Evolutionary conservation across 202 grass and related monocot genomes (phyloP), one percentile per base, ranked within the genome.

Genomic region (Sporobolus alterniflorus): DNA sequence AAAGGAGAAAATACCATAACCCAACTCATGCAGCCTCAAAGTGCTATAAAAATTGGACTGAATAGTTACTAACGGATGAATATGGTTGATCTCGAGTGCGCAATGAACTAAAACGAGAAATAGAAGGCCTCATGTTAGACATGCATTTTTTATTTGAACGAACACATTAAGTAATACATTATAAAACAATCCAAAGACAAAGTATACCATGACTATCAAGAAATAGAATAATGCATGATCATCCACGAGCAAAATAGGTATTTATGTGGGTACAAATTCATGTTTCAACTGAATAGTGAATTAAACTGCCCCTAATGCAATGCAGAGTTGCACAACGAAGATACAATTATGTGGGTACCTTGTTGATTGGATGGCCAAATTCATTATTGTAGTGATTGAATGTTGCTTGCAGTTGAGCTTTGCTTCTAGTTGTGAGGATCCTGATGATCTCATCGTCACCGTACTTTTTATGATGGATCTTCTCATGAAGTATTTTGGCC

Each of bases 401-500:
- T 67, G 96, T 98, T 29, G 91, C 96, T 56, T 89, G 25, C 39
- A 98, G 76, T 79, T 98, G 96, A 81, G 87, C 80, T 81, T 94
- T 98, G 91, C 96, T 98, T 67, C 96, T 90, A 34, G 96, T 98
- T 16, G 93, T 90, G 47, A 98, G 90, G 65, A 96, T 88, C 41
- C 85, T 94, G 69, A 92, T 89, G 56, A 98, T 56, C 28, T 94
- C 93, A 75, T 96, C 96, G 85, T 96, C 86, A 75, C 13, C 67
- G 55, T 94, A 98, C 65, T 83, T 77, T 73, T 96, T 98, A 52
- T 90, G 89, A 31, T 90, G 85, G 56, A 98, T 96, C 89, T 96
- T 94, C 47, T 96, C 87, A 72, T 92, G 89, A 44, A 98, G 82
- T 73, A 94, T 36, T 52, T 98, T 98, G 61, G 96, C 96, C 68